These are phyloP conservation scores for Fusarium chuoi DNA, from an alignment of 2,329 filamentous ascomycete species.

Conservation along the genomic window DNA sequence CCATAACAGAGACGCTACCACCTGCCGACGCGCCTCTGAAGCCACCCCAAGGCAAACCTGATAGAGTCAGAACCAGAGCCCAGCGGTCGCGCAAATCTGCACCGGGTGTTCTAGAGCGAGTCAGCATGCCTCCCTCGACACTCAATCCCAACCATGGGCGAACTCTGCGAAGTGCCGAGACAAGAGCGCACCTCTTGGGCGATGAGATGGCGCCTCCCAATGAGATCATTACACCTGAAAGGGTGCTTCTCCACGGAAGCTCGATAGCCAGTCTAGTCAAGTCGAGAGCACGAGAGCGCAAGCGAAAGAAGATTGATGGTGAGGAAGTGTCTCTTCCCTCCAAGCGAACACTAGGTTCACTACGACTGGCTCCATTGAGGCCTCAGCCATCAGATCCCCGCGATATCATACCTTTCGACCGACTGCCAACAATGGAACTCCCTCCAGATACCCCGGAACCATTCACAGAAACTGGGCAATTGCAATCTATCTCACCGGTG, in stretches of 20 bases:
- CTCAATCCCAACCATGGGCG: conserved; percentile 52
- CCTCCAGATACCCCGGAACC: conserved; percentile 12
- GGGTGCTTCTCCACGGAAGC: conserved; percentile 30
- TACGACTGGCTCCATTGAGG: conserved; percentile 46
- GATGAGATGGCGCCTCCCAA: background rate
- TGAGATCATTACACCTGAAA: conserved; percentile 12
- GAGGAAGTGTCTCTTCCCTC: conserved; percentile 47
- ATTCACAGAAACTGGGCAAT: conserved; percentile 32
- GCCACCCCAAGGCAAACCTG: conserved; percentile 16
- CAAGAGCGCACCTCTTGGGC: background rate
- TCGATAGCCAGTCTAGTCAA: conserved; percentile 66
- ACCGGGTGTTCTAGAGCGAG: conserved; percentile 48
- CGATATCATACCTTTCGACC: conserved; percentile 27
- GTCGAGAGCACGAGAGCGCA: conserved; percentile 57
- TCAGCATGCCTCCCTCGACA: conserved; percentile 47
- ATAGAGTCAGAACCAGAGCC: conserved; percentile 39
- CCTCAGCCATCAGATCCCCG: conserved; percentile 34
- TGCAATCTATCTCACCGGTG: conserved; percentile 29
- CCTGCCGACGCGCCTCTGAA: conserved; percentile 4
- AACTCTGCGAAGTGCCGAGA: conserved; percentile 38
- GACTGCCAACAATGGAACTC: conserved; percentile 36
- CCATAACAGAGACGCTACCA: background rate
- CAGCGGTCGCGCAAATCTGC: conserved; percentile 55
- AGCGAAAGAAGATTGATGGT: conserved; percentile 58
- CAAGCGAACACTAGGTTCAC: conserved; percentile 20